Evolutionary conservation across 352 stramenopile genomes (phyloP).

Genomic region (Halophytophthora polymorphica): DNA sequence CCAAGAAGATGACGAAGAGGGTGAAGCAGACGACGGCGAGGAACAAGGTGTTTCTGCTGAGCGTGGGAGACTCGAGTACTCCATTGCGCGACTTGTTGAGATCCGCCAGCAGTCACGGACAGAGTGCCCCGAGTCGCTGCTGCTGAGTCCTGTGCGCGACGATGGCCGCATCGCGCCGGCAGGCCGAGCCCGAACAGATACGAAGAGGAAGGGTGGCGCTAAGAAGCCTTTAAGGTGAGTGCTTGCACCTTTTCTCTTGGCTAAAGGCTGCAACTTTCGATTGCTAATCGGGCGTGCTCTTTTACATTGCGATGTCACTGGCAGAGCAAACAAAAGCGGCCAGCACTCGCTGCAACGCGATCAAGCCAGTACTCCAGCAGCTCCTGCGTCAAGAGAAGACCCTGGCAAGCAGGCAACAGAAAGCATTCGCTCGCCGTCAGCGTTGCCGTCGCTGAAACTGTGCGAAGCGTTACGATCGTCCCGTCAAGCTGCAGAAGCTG

Average conservation of each 20-base stretch:
- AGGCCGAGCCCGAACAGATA: constrained; percentile 7
- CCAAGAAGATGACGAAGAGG: background rate
- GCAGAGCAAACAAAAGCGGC: no score
- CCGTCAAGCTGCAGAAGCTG: constrained; percentile 1
- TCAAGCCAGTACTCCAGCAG: background rate
- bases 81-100: constrained; percentile 18
- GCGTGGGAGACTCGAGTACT: constrained; percentile 18
- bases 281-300: no score
- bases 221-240: constrained; percentile 24
- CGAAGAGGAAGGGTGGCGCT: constrained; percentile 11
- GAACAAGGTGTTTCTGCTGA: background rate
- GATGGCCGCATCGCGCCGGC: constrained; percentile 8
- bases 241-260: background rate
- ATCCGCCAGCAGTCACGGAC: constrained; percentile 17
- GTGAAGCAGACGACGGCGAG: background rate
- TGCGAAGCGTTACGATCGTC: constrained; percentile 10
- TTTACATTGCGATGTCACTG: no score
- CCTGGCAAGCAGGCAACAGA: constrained; percentile 5
- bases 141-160: constrained; percentile 22
- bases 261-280: no score
- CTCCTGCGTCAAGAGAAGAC: background rate
- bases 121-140: constrained; percentile 16
- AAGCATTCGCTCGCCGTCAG: constrained; percentile 1
- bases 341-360: no score
- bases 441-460: constrained; percentile 22